Conservation (phyloP, 805 yeast species). For the Candida quercuum region DNA sequence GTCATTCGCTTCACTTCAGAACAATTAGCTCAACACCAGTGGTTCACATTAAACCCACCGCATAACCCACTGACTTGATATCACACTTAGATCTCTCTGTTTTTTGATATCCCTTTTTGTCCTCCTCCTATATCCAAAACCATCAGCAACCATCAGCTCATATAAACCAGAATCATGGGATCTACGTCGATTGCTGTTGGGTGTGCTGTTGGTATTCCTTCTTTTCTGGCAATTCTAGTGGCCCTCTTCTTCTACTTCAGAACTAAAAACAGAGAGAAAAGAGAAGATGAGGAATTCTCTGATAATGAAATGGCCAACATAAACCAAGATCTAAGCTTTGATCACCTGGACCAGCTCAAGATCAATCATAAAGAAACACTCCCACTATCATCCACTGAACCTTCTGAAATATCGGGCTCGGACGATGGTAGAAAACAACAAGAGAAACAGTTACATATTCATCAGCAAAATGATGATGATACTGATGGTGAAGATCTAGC, state of each 20-base stretch:
- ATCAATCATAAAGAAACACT: background rate
- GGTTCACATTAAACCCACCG: too few relatives aligned
- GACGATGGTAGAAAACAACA: conserved; percentile 7
- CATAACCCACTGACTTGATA: too few relatives aligned
- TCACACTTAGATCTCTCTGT: too few relatives aligned
- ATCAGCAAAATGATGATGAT: conserved; percentile 1
- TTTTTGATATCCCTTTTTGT: too few relatives aligned
- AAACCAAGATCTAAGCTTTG: conserved; percentile 30
- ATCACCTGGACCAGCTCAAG: conserved; percentile 24
- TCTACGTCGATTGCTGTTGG: conserved; percentile 39
- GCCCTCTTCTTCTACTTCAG: conserved; percentile 32
- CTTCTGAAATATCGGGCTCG: conserved; percentile 3
- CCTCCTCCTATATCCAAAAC: background rate
- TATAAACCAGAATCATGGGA: background rate
- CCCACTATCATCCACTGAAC: conserved; percentile 4
- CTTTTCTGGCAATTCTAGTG: conserved; percentile 32
- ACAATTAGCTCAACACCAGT: too few relatives aligned
- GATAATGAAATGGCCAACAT: conserved; percentile 29
- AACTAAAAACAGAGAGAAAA: conserved; percentile 30
- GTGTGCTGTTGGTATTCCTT: conserved; percentile 48
- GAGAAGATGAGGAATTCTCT: conserved; percentile 29
- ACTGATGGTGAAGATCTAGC: conserved; percentile 4
- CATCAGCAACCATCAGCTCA: background rate
- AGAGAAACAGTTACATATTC: background rate
- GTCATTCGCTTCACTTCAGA: too few relatives aligned